phyloP scores from a whole-genome alignment of 2,329 filamentous ascomycete genomes.

The Venturia nashicola region DNA sequence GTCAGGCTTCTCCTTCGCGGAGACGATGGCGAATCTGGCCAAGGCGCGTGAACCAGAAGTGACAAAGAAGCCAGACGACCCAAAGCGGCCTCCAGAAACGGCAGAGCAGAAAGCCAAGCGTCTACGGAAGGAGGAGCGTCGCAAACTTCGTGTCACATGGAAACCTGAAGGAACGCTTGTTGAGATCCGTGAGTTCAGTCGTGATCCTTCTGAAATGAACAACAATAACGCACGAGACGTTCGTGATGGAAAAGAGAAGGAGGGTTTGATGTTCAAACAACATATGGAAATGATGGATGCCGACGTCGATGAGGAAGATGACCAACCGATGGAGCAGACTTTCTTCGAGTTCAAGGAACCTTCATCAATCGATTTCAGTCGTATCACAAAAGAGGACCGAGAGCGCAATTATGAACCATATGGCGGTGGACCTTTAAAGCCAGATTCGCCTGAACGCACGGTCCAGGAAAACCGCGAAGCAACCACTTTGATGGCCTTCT shows the following conservation, averaged over 20 bases:
- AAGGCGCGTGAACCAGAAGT: conserved; percentile 40
- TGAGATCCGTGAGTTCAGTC: conserved; percentile 56
- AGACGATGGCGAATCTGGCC: conserved; percentile 29
- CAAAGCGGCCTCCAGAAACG: conserved; percentile 46
- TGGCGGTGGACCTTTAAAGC: conserved; percentile 29
- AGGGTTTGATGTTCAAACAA: conserved; percentile 40
- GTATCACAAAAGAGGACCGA: conserved; percentile 26
- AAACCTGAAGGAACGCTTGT: conserved; percentile 55
- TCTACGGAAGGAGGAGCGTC: conserved; percentile 58
- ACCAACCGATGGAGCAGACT: conserved; percentile 36
- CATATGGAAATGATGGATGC: conserved; percentile 52
- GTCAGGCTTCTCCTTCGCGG: conserved; percentile 25
- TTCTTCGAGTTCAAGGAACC: conserved; percentile 21
- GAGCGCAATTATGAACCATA: conserved; percentile 32
- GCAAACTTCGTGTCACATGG: conserved; percentile 59
- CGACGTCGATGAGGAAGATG: conserved; percentile 38
- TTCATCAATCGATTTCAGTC: conserved; percentile 30
- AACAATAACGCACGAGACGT: conserved; percentile 59
- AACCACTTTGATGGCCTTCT: conserved; percentile 34
- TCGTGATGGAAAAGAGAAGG: conserved; percentile 53
- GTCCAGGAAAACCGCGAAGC: conserved; percentile 33
- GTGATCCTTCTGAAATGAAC: conserved; percentile 59
- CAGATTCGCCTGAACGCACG: conserved; percentile 29
- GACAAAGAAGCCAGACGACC: conserved; percentile 42
- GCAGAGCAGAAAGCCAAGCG: conserved; percentile 55